A percentile compares a stretch with the other conserved stretches of the same genome.
These are phyloP conservation scores for Toxoplasma gondii DNA, from an alignment of 169 alveolate genomes.

Conservation along the genomic window DNA sequence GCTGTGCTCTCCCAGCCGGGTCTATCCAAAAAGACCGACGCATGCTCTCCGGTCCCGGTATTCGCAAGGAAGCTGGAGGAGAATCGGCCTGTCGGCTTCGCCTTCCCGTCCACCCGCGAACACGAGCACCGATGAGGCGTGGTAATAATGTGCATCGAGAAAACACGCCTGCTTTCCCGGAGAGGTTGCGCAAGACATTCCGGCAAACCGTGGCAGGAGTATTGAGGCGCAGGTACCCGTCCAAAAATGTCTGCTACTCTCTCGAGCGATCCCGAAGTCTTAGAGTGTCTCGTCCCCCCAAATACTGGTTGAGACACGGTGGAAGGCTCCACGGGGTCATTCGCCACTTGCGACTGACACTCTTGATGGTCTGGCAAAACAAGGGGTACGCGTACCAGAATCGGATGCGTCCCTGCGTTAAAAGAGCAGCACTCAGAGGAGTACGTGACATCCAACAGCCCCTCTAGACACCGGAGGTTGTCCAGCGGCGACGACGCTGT, in stretches of 20 bases:
- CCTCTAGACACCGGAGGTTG: slow-evolving; percentile 66
- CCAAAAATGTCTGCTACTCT: slow-evolving; percentile 4
- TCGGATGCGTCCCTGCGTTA: slow-evolving; percentile 44
- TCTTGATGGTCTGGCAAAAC: not conserved
- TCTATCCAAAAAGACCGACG: no score
- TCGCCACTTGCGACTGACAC: not conserved
- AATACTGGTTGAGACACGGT: not conserved
- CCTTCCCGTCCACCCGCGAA: not conserved
- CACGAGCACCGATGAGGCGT: not conserved
- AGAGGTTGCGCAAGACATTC: not conserved
- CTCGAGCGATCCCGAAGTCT: not conserved
- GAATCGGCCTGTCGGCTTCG: not conserved
- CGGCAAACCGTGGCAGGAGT: not conserved
- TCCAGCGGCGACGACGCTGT: slow-evolving; percentile 54
- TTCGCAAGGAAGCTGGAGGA: no score
- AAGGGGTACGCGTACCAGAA: not conserved
- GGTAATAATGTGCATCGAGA: not conserved
- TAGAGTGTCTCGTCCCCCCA: not conserved
- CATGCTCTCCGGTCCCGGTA: no score
- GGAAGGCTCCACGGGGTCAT: not conserved
- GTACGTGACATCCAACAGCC: slow-evolving; percentile 62
- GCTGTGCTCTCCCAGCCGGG: no score
- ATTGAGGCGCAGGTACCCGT: not conserved
- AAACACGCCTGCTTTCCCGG: not conserved
- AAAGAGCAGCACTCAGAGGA: slow-evolving; percentile 62